These are phyloP conservation scores for Colletotrichum viniferum DNA, from an alignment of 2,329 filamentous ascomycete species.

Conservation along the genomic window DNA sequence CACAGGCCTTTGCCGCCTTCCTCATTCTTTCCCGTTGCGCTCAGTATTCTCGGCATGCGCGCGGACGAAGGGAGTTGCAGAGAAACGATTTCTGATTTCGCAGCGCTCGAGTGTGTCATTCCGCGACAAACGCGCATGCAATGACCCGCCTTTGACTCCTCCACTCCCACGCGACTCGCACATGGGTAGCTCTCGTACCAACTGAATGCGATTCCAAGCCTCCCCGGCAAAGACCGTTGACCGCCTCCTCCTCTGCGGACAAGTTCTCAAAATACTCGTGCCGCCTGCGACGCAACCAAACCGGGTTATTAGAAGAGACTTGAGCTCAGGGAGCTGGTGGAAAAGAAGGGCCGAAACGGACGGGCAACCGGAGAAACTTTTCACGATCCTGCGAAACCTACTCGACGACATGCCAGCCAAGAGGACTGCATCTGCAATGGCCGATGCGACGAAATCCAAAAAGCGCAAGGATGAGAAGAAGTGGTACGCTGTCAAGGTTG, in stretches of 20 bases:
- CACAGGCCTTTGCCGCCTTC: conserved; percentile 8
- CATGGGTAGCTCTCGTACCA: conserved; percentile 7
- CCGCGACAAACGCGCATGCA: not conserved
- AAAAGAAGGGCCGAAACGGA: not conserved
- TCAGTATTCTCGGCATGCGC: conserved; percentile 13
- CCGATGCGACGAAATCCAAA: conserved; percentile 30
- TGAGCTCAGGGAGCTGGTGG: not conserved
- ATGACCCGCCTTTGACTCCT: conserved; percentile 18
- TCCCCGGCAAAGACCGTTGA: conserved; percentile 7
- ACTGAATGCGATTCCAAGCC: conserved; percentile 10
- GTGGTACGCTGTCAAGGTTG: conserved; percentile 68
- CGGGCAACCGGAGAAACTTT: not conserved
- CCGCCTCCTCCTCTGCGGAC: not conserved
- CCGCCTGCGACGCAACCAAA: not conserved
- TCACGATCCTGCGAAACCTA: not conserved
- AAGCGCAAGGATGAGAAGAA: conserved; percentile 60
- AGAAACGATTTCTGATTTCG: not conserved
- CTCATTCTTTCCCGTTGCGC: not conserved
- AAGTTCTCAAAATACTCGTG: not conserved
- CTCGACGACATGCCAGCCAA: conserved; percentile 18
- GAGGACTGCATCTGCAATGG: conserved; percentile 1
- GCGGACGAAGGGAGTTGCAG: conserved; percentile 2
- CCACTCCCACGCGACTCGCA: conserved; percentile 5
- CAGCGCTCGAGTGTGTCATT: not conserved
- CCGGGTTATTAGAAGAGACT: not conserved